Conservation (phyloP, 768 basidiomycete species). For the Boletus coccyginus region DNA sequence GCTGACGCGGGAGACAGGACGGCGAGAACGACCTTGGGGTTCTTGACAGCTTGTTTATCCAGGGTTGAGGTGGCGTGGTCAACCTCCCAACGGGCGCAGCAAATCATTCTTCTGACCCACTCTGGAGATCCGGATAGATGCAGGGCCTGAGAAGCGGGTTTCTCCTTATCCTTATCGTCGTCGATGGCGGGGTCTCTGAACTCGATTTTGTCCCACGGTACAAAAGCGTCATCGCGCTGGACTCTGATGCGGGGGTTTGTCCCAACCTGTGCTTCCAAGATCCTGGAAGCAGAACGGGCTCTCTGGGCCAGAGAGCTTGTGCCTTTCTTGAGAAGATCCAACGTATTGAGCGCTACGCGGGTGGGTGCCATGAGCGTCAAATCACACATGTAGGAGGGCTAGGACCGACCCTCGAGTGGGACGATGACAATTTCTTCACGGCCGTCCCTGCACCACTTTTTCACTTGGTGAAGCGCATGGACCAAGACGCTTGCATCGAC, state of each 20-base stretch:
- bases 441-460: slow-evolving; percentile 77
- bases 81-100: slow-evolving; percentile 76
- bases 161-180: slow-evolving; percentile 26
- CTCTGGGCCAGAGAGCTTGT: slow-evolving; percentile 72
- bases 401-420: slow-evolving; percentile 78
- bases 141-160: slow-evolving; percentile 21
- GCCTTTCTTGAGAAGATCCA: slow-evolving; percentile 92
- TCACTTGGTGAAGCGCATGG: slow-evolving; percentile 73
- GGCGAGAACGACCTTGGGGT: slow-evolving; percentile 61
- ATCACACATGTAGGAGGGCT: not conserved
- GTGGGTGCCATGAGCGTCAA: slow-evolving; percentile 5
- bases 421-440: slow-evolving; percentile 77
- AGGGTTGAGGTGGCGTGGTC: slow-evolving; percentile 45
- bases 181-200: slow-evolving; percentile 41
- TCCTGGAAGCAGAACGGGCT: slow-evolving; percentile 84
- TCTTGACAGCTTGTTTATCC: slow-evolving; percentile 17
- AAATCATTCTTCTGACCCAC: slow-evolving; percentile 83
- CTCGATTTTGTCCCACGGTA: slow-evolving; percentile 72
- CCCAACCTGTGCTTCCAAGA: slow-evolving; percentile 85
- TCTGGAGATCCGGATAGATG: slow-evolving; percentile 56
- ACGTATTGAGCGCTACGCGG: slow-evolving; percentile 74
- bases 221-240: slow-evolving; percentile 79
- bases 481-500: slow-evolving; percentile 82
- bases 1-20: slow-evolving; percentile 39
- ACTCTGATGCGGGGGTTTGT: slow-evolving; percentile 78